Percentiles rank a stretch among this genome's conserved stretches.
Evolutionary conservation across 331 rosid species (phyloP).

Genomic region (Spiraea crenata): DNA sequence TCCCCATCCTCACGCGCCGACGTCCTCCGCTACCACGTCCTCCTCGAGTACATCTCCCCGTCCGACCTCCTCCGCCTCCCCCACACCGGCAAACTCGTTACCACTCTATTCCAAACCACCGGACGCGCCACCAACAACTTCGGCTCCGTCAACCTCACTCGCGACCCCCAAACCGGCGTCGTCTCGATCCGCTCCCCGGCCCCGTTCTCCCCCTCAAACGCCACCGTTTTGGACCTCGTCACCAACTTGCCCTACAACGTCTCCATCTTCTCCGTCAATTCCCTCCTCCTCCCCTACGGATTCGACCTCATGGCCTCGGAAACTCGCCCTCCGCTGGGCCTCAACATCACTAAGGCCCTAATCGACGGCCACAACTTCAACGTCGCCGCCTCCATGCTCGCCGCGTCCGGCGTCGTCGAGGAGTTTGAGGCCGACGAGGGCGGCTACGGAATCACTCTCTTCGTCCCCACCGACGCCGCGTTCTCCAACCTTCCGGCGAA

Average conservation of each 20-base stretch:
- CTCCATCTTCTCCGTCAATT: constrained; percentile 63
- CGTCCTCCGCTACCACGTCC: constrained; percentile 93
- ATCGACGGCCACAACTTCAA: constrained; percentile 85
- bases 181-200: constrained; percentile 66
- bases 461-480: constrained; percentile 76
- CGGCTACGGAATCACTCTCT: constrained; percentile 91
- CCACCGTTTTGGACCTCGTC: constrained; percentile 54
- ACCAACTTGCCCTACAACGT: constrained; percentile 86
- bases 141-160: constrained; percentile 83
- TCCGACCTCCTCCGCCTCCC: constrained; percentile 65
- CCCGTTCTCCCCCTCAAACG: constrained; percentile 61
- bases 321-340: constrained; percentile 59
- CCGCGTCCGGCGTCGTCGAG: constrained; percentile 81
- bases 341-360: constrained; percentile 72
- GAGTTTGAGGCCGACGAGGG: constrained; percentile 93
- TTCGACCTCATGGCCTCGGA: constrained; percentile 91
- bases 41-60: constrained; percentile 73
- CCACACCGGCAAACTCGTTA: constrained; percentile 71
- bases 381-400: constrained; percentile 83
- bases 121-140: constrained; percentile 85
- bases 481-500: constrained; percentile 66
- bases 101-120: constrained; percentile 91
- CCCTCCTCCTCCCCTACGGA: constrained; percentile 76
- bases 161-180: constrained; percentile 42
- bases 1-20: constrained; percentile 64